A percentile compares a stretch with the other conserved stretches of the same genome.
These are phyloP conservation scores for Picochlorum costavermella DNA, from an alignment of 139 green algal genomes.

Conservation along the genomic window DNA sequence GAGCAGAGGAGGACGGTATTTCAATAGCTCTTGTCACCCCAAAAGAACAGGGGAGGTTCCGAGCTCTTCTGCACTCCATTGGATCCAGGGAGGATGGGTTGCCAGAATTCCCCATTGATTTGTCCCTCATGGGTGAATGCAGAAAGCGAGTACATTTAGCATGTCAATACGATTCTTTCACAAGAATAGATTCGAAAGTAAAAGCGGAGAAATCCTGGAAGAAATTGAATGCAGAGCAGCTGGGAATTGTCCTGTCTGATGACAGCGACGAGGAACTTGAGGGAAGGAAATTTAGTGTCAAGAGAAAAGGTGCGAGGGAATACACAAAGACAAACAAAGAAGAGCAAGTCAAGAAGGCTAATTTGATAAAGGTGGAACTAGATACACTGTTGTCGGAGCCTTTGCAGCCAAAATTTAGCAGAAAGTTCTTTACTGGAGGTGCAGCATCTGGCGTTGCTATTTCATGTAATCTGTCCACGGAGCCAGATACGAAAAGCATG, in stretches of 20 bases:
- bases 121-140: conserved; percentile 19
- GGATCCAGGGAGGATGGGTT: conserved; percentile 22
- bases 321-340: conserved; percentile 3
- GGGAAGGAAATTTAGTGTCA: conserved; percentile 17
- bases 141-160: conserved; percentile 38
- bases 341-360: conserved; percentile 2
- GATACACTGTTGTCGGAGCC: conserved; percentile 30
- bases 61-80: conserved; percentile 38
- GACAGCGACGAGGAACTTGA: conserved; percentile 20
- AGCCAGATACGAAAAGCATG: neutral
- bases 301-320: neutral
- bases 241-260: conserved; percentile 29
- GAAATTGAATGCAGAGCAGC: conserved; percentile 37
- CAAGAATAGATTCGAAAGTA: conserved; percentile 49
- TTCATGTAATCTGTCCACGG: neutral
- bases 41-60: conserved; percentile 52
- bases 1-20: conserved; percentile 62
- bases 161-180: conserved; percentile 51
- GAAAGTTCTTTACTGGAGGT: conserved; percentile 43
- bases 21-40: conserved; percentile 68
- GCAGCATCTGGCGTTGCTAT: conserved; percentile 22
- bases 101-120: conserved; percentile 61
- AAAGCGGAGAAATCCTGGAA: conserved; percentile 49
- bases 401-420: conserved; percentile 36
- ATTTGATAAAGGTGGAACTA: conserved; percentile 27